phyloP scores from a whole-genome alignment of 345 rosid genomes.

The Mallotus nudiflorus region DNA sequence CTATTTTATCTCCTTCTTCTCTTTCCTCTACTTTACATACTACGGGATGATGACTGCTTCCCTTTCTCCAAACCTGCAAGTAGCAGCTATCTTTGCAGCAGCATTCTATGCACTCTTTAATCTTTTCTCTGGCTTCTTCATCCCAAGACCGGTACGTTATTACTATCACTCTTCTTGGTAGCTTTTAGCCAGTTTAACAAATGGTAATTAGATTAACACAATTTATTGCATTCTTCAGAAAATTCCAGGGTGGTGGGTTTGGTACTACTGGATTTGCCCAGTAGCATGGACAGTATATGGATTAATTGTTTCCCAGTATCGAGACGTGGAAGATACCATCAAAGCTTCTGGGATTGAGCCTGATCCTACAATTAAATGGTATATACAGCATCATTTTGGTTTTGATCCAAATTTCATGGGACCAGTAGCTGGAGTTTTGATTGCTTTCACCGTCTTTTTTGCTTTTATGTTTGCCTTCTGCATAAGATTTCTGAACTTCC shows the following conservation, averaged over 20 bases:
- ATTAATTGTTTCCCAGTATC: slow-evolving; percentile 58
- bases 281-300: slow-evolving; percentile 74
- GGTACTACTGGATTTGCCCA: slow-evolving; percentile 96
- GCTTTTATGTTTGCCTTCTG: slow-evolving; percentile 72
- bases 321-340: slow-evolving; percentile 50
- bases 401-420: slow-evolving; percentile 68
- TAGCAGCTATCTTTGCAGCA: slow-evolving; percentile 71
- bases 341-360: slow-evolving; percentile 38
- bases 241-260: slow-evolving; percentile 88
- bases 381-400: slow-evolving; percentile 56
- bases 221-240: slow-evolving; percentile 31
- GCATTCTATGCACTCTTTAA: slow-evolving; percentile 75
- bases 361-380: slow-evolving; percentile 39
- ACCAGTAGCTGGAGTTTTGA: slow-evolving; percentile 56
- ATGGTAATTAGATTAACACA: background rate
- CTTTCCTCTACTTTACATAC: slow-evolving; percentile 93
- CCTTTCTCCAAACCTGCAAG: slow-evolving; percentile 82
- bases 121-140: slow-evolving; percentile 86
- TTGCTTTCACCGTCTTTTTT: slow-evolving; percentile 61
- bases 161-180: background rate
- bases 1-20: slow-evolving; percentile 73
- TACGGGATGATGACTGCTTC: slow-evolving; percentile 96
- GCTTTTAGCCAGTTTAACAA: no score
- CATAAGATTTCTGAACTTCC: slow-evolving; percentile 77
- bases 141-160: slow-evolving; percentile 67